Conservation (phyloP, 441 rosid genomes). For the Mallotus repandus region DNA sequence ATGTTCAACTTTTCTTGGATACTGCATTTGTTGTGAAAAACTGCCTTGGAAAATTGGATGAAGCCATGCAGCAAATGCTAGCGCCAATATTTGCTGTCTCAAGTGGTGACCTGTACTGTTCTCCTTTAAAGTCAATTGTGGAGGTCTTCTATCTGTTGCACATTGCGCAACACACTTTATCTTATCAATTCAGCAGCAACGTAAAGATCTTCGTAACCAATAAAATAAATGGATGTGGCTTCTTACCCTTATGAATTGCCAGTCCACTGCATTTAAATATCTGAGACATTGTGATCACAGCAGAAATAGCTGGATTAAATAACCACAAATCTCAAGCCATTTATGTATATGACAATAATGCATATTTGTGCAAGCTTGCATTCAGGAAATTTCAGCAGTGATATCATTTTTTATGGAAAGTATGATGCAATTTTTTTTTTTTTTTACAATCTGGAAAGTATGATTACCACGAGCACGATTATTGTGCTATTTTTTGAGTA, state of each 20-base stretch:
- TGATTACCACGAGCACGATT: too few relatives aligned
- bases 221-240: neutral
- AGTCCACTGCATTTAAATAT: conserved; percentile 33
- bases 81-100: conserved; percentile 21
- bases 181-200: neutral
- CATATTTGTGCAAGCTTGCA: neutral
- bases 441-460: too few relatives aligned
- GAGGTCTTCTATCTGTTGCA: conserved; percentile 26
- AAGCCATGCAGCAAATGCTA: neutral
- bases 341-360: neutral
- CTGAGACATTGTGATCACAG: conserved; percentile 23
- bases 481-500: too few relatives aligned
- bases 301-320: neutral
- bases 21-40: neutral
- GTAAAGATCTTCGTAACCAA: neutral
- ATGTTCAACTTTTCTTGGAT: neutral
- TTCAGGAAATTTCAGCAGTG: too few relatives aligned
- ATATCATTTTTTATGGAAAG: too few relatives aligned
- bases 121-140: conserved; percentile 21
- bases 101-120: conserved; percentile 14
- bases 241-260: conserved; percentile 28
- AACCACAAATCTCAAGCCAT: too few relatives aligned
- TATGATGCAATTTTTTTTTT: too few relatives aligned
- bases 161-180: neutral
- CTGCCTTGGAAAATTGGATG: neutral